Evolutionary conservation across 148 eudicot genomes (phyloP).

Genomic region (Rhododendron griersonianum): DNA sequence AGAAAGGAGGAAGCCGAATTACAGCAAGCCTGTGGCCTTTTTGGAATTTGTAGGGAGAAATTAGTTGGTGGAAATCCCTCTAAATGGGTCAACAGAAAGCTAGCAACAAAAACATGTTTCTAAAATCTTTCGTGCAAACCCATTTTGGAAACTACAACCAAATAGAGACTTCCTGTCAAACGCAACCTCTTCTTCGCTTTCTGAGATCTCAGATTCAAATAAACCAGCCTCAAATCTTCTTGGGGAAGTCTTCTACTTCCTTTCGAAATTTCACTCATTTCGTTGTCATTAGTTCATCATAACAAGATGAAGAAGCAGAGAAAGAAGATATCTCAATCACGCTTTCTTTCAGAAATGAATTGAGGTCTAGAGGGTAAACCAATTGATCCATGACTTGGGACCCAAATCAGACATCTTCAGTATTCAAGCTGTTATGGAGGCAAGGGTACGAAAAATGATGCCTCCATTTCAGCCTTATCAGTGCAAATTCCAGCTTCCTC

Average conservation of each 20-base stretch:
- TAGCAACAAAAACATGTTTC: too few relatives aligned
- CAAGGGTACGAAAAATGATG: background rate
- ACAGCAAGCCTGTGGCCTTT: background rate
- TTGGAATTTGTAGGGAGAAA: background rate
- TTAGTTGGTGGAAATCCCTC: background rate
- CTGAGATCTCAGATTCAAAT: background rate
- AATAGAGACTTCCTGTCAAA: background rate
- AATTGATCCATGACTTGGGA: background rate
- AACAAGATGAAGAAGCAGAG: background rate
- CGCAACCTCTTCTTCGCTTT: background rate
- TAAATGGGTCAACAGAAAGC: background rate
- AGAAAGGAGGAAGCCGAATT: background rate
- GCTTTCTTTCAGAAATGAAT: background rate
- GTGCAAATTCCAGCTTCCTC: background rate
- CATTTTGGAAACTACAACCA: background rate
- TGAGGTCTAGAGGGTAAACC: background rate
- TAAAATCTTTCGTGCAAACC: background rate
- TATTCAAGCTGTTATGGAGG: background rate
- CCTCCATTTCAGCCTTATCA: background rate
- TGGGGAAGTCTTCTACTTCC: background rate
- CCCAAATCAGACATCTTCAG: background rate
- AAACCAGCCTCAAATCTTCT: background rate
- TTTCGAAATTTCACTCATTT: background rate
- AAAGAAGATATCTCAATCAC: background rate
- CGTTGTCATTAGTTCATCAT: background rate